These are phyloP conservation scores for Brachypodium distachyon DNA, from an alignment of 202 grass and related monocot genomes.

Conservation along the genomic window DNA sequence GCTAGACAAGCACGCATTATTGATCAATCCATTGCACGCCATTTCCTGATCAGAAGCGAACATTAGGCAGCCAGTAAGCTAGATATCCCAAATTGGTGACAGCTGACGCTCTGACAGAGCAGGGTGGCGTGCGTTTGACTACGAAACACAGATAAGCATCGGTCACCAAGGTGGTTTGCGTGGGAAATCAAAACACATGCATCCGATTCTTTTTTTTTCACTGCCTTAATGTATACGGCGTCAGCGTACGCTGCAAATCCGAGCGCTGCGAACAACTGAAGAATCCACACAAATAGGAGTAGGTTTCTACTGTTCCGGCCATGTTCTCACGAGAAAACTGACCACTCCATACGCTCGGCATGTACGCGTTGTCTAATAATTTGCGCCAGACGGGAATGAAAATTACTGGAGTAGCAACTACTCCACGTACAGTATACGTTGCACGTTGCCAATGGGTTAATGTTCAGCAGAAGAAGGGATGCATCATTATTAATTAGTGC, in stretches of 20 bases:
- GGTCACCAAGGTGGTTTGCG: neutral
- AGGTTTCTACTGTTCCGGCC: neutral
- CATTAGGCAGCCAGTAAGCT: neutral
- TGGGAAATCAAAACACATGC: neutral
- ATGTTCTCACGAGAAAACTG: neutral
- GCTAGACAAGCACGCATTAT: too few relatives aligned
- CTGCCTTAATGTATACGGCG: neutral
- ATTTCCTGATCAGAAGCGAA: too few relatives aligned
- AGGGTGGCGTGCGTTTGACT: neutral
- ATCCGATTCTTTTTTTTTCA: too few relatives aligned
- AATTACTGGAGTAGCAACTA: neutral
- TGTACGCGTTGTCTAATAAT: neutral
- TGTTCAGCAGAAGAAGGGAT: too few relatives aligned
- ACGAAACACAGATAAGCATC: neutral
- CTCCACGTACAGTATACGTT: too few relatives aligned
- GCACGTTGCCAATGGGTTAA: neutral
- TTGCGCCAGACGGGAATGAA: neutral
- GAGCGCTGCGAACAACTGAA: neutral
- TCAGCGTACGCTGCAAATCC: neutral
- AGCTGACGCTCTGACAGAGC: too few relatives aligned
- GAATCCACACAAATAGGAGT: neutral
- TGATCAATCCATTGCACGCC: too few relatives aligned
- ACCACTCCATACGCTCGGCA: neutral
- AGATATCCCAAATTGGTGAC: neutral
- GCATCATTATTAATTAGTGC: too few relatives aligned